Conservation (phyloP, 73 alveolate species). For the Diophrys sp. region DNA sequence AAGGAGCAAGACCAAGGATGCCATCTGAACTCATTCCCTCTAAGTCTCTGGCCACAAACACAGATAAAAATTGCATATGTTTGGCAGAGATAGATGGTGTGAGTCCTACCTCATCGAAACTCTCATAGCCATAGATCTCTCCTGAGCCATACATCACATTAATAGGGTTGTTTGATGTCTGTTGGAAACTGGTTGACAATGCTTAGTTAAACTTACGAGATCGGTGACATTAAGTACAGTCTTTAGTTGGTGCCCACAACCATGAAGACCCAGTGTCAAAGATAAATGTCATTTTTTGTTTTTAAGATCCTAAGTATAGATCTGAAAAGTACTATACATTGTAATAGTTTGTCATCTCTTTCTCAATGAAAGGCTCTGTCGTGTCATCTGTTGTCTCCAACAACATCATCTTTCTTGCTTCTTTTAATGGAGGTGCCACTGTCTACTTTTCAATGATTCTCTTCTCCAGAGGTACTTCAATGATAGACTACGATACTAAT, state of each 20-base stretch:
- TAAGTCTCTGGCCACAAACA: conserved; percentile 27
- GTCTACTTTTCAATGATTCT: too few species aligned
- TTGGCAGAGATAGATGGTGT: not conserved
- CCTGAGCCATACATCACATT: conserved; percentile 35
- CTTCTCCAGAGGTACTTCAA: too few species aligned
- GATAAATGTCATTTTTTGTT: conserved; percentile 62
- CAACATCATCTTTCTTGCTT: too few species aligned
- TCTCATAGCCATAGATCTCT: conserved; percentile 34
- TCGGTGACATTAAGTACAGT: conserved; percentile 20
- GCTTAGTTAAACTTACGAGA: not conserved
- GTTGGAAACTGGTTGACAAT: not conserved
- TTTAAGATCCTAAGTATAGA: conserved; percentile 67
- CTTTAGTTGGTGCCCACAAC: conserved; percentile 73
- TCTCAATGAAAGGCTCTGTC: too few species aligned
- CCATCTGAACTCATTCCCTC: conserved; percentile 48
- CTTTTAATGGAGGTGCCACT: too few species aligned
- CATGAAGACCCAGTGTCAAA: conserved; percentile 89
- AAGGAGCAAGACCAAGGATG: conserved; percentile 39
- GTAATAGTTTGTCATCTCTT: conserved; percentile 58
- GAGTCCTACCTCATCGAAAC: conserved; percentile 19
- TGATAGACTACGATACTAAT: too few species aligned
- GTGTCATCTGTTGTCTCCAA: too few species aligned
- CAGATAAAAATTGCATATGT: conserved; percentile 29
- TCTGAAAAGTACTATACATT: conserved; percentile 80
- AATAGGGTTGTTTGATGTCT: conserved; percentile 5